Evolutionary conservation across 2,329 filamentous ascomycete species (phyloP).

Genomic region (Claviceps cyperi): DNA sequence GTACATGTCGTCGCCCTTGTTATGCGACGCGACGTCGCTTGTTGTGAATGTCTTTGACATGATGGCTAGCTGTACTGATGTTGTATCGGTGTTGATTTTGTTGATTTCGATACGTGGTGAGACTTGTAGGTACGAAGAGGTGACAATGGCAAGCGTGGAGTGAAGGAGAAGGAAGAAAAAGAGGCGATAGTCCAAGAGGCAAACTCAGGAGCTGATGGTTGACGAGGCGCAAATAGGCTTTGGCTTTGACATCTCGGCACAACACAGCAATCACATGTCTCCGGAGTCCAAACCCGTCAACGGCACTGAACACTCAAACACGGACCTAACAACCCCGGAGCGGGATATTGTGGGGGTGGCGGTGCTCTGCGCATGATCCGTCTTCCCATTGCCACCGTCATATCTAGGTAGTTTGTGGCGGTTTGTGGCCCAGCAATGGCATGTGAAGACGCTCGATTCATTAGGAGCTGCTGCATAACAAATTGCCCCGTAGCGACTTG

Average conservation of each 20-base stretch:
- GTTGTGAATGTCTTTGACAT: constrained; percentile 85
- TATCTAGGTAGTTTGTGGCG: too few relatives aligned
- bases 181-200: not conserved
- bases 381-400: too few relatives aligned
- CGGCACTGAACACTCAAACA: not conserved
- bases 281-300: not conserved
- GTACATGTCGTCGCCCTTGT: constrained; percentile 73
- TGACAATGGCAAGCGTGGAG: not conserved
- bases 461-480: too few relatives aligned
- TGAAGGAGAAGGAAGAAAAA: not conserved
- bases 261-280: not conserved
- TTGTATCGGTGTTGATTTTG: too few relatives aligned
- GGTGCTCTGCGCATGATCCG: not conserved
- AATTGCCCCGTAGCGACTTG: too few relatives aligned
- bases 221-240: not conserved
- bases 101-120: too few relatives aligned
- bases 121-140: not conserved
- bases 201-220: not conserved
- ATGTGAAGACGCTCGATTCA: not conserved
- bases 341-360: not conserved
- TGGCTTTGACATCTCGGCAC: not conserved
- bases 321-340: not conserved
- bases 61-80: constrained; percentile 11
- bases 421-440: not conserved
- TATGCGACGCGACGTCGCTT: constrained; percentile 81